Evolutionary conservation across 129 eudicot genomes (phyloP), one percentile per base, ranked within the genome.

Genomic region (Chrysanthemum lavandulifolium): DNA sequence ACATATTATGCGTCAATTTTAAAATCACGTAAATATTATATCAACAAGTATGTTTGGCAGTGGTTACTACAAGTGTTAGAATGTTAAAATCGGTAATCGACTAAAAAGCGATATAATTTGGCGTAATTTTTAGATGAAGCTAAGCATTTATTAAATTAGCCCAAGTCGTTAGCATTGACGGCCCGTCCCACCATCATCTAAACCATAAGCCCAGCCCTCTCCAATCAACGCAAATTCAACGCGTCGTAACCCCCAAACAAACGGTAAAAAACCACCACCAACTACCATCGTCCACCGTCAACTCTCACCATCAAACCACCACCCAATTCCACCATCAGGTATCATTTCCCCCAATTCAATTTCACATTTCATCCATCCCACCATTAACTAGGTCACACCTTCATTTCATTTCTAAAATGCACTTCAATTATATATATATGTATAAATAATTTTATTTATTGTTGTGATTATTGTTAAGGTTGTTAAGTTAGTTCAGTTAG

Each of bases 261-360:
- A 52, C 57, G 4, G 57, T 5, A 52, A 52, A n/a, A 63, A 56
- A 71, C 80, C 53, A 60, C 75, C 12, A 78, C 76, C 5, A 2
- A 78, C 72, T 61, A 71, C 77, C 77, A 57, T 13, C 68, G 53
- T 18, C 60, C 72, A 78, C 73, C 82, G 67, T 7, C 16, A 23
- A 10, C 23, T 29, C 33, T 29, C 4, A 29, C n/a, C n/a, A n/a
- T n/a, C n/a, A n/a, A n/a, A n/a, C n/a, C n/a, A n/a, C 47, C 47
- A 8, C 12, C 21, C 52, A 65, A 27, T 72, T 65, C 25, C 14
- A 72, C 63, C 48, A 21, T 66, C 47, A 78, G 82, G 78, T 71
- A 71, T 78, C 72, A 63, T 78, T 78, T 63, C 72, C 82, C 77
- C 77, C 77, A 47, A 55, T 65, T 50, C 78, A 72, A 78, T 78